These are phyloP conservation scores for Ganoderma leucocontextum DNA, from an alignment of 1,284 basidiomycete genomes.

Conservation along the genomic window DNA sequence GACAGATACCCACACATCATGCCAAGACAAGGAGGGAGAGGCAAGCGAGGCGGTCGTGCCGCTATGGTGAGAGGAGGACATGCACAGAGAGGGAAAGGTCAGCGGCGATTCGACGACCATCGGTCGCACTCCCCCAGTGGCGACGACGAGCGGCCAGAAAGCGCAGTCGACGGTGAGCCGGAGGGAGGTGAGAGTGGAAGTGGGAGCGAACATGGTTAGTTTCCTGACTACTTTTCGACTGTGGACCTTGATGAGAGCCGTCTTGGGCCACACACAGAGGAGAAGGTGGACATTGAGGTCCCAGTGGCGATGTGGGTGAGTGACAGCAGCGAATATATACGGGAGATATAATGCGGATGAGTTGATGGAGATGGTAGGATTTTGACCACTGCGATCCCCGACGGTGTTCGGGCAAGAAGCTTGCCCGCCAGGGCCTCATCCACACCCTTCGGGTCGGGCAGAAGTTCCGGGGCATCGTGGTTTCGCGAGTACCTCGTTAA, in stretches of 20 bases:
- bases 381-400: constrained; percentile 98
- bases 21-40: constrained; percentile 22
- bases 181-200: constrained; percentile 15
- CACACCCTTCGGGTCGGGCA: constrained; percentile 86
- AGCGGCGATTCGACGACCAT: constrained; percentile 31
- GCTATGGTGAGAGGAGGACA: constrained; percentile 26
- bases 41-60: constrained; percentile 26
- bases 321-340: constrained; percentile 27
- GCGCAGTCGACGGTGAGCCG: constrained; percentile 26
- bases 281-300: constrained; percentile 56
- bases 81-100: constrained; percentile 30
- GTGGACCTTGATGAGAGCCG: background rate
- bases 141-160: constrained; percentile 28
- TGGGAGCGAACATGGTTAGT: constrained; percentile 28
- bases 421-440: constrained; percentile 87
- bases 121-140: constrained; percentile 51
- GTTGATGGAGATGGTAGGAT: constrained; percentile 62
- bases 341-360: background rate
- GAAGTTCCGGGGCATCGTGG: constrained; percentile 90
- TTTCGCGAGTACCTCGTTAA: constrained; percentile 70
- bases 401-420: constrained; percentile 95
- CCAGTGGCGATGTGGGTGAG: constrained; percentile 92
- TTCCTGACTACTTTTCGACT: background rate
- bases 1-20: constrained; percentile 8
- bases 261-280: constrained; percentile 19